These are phyloP conservation scores for Fusarium hostae DNA, from an alignment of 2,329 filamentous ascomycete genomes.

Conservation along the genomic window DNA sequence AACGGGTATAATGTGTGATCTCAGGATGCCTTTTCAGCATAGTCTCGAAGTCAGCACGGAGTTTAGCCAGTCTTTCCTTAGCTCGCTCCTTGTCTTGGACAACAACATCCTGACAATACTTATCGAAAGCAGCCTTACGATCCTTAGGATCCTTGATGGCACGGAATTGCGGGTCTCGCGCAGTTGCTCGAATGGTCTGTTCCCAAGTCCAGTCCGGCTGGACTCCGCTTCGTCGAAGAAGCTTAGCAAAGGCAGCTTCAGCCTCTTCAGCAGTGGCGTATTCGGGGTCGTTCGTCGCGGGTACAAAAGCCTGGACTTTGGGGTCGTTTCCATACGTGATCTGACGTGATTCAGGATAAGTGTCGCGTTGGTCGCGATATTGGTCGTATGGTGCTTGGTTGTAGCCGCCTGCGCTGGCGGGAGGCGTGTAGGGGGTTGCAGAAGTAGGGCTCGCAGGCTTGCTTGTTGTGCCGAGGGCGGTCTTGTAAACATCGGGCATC, in stretches of 20 bases:
- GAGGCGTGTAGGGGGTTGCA: slow-evolving; percentile 56
- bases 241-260: slow-evolving; percentile 91
- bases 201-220: slow-evolving; percentile 95
- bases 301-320: slow-evolving; percentile 68
- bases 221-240: slow-evolving; percentile 85
- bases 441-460: slow-evolving; percentile 56
- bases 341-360: slow-evolving; percentile 66
- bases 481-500: slow-evolving; percentile 86
- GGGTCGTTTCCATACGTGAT: slow-evolving; percentile 67
- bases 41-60: slow-evolving; percentile 91
- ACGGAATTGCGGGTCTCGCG: slow-evolving; percentile 92
- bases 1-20: slow-evolving; percentile 95
- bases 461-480: slow-evolving; percentile 71
- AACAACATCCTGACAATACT: slow-evolving; percentile 90
- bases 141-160: slow-evolving; percentile 93
- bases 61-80: slow-evolving; percentile 90
- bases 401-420: slow-evolving; percentile 45
- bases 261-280: slow-evolving; percentile 86
- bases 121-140: slow-evolving; percentile 90
- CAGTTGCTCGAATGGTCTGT: slow-evolving; percentile 84
- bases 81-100: slow-evolving; percentile 94
- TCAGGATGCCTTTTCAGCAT: slow-evolving; percentile 98
- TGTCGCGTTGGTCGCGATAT: slow-evolving; percentile 52
- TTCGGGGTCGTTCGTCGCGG: slow-evolving; percentile 77
- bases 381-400: slow-evolving; percentile 52